Percentiles rank a stretch among this genome's conserved stretches.
Conservation (phyloP, 2,329 filamentous ascomycete species). For the Clonostachys byssicola region DNA sequence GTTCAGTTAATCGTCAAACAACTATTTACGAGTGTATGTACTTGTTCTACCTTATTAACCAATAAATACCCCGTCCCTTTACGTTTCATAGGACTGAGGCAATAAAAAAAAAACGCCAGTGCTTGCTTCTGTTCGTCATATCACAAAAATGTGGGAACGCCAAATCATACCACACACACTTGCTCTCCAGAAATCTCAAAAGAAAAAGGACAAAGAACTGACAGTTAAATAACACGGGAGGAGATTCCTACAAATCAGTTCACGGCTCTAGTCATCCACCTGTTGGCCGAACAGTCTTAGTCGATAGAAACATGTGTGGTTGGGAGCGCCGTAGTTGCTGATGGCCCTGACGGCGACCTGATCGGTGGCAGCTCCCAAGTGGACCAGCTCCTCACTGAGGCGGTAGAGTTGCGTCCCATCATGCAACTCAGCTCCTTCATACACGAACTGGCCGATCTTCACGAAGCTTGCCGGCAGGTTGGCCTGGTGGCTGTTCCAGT, state of each 20-base stretch:
- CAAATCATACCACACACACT: too few relatives aligned
- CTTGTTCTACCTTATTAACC: too few relatives aligned
- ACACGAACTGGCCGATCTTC: constrained; percentile 54
- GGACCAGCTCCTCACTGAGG: constrained; percentile 43
- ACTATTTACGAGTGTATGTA: too few relatives aligned
- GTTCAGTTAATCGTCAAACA: too few relatives aligned
- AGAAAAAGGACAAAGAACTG: not conserved
- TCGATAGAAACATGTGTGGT: constrained; percentile 65
- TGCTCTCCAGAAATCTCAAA: not conserved
- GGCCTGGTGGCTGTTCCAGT: constrained; percentile 19
- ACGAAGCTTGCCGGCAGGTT: constrained; percentile 36
- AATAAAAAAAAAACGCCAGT: too few relatives aligned
- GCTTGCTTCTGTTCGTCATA: too few relatives aligned
- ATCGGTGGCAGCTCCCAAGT: constrained; percentile 41
- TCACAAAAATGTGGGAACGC: too few relatives aligned
- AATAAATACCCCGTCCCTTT: too few relatives aligned
- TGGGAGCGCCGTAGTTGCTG: constrained; percentile 51
- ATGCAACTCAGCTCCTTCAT: constrained; percentile 36
- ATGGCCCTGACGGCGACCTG: constrained; percentile 49
- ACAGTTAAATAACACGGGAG: not conserved
- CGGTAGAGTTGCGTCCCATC: constrained; percentile 47
- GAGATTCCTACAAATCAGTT: not conserved
- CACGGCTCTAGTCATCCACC: not conserved
- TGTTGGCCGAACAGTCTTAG: constrained; percentile 49
- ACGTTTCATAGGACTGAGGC: too few relatives aligned